These are phyloP conservation scores for Luzula sylvatica DNA, from an alignment of 176 grass and related monocot genomes.

Conservation along the genomic window DNA sequence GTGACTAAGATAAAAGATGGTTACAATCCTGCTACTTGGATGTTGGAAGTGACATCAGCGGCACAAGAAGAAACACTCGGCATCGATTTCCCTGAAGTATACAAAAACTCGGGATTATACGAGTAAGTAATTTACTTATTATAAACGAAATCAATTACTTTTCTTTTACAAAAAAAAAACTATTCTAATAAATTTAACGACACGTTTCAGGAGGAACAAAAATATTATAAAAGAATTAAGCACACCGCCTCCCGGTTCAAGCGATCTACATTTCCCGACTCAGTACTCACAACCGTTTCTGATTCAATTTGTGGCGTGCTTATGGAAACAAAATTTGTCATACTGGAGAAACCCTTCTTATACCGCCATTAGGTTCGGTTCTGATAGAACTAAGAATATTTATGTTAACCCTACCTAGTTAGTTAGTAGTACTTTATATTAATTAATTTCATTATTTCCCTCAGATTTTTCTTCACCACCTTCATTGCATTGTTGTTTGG, in stretches of 20 bases:
- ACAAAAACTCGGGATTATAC: background rate
- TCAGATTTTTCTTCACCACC: conserved; percentile 1
- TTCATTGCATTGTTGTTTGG: background rate
- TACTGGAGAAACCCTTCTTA: conserved; percentile 9
- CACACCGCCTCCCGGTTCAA: background rate
- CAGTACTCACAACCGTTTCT: background rate
- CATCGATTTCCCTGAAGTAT: background rate
- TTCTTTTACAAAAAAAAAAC: too few species aligned
- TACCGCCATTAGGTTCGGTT: background rate
- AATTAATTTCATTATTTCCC: too few species aligned
- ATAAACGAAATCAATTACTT: background rate
- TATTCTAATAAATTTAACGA: background rate
- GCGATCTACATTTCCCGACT: background rate
- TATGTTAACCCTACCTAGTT: too few species aligned
- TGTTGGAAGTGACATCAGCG: background rate
- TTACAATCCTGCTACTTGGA: background rate
- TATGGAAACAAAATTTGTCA: background rate
- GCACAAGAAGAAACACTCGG: background rate
- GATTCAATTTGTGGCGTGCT: background rate
- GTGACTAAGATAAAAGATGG: background rate
- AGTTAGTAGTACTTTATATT: too few species aligned
- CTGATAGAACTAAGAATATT: too few species aligned
- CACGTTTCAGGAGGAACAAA: background rate
- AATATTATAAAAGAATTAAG: conserved; percentile 6
- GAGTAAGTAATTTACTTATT: background rate